Evolutionary conservation across 2,329 filamentous ascomycete species (phyloP).

Genomic region (Epichloe elymi): DNA sequence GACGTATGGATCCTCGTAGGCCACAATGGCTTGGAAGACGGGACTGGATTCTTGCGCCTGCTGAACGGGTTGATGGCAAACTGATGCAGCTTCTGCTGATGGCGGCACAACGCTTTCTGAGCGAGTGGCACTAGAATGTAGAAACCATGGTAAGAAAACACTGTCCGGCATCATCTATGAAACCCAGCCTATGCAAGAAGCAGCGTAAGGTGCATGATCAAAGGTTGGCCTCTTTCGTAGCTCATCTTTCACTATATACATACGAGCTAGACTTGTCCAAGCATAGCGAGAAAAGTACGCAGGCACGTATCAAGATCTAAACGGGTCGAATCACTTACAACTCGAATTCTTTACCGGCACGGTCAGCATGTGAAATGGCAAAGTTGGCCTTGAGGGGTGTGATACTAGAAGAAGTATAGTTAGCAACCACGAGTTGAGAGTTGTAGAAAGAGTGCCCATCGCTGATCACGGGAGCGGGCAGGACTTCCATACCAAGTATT

Average conservation of each 20-base stretch:
- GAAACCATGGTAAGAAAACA: constrained; percentile 20
- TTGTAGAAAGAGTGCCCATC: not conserved
- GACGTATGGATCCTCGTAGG: constrained; percentile 82
- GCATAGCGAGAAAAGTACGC: constrained; percentile 1
- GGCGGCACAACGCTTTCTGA: constrained; percentile 5
- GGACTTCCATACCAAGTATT: constrained; percentile 56
- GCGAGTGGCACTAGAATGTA: constrained; percentile 13
- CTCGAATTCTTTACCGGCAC: constrained; percentile 57
- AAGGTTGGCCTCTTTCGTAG: not conserved
- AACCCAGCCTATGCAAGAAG: constrained; percentile 1
- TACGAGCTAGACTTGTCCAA: constrained; percentile 4
- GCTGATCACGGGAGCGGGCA: not conserved
- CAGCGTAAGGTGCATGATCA: constrained; percentile 17
- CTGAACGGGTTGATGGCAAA: constrained; percentile 9
- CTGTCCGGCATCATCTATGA: constrained; percentile 17
- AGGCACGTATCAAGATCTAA: not conserved
- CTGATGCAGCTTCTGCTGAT: constrained; percentile 7
- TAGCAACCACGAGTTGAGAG: constrained; percentile 2
- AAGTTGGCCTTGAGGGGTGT: constrained; percentile 90
- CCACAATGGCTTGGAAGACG: constrained; percentile 50
- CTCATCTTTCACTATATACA: constrained; percentile 7
- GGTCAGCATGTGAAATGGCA: constrained; percentile 41
- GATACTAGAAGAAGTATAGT: constrained; percentile 40
- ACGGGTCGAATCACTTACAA: constrained; percentile 23
- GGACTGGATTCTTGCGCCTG: not conserved